A percentile compares a stretch with the other conserved stretches of the same genome.
Evolutionary conservation across 805 yeast species (phyloP).

Genomic region (Metschnikowia henanensis): DNA sequence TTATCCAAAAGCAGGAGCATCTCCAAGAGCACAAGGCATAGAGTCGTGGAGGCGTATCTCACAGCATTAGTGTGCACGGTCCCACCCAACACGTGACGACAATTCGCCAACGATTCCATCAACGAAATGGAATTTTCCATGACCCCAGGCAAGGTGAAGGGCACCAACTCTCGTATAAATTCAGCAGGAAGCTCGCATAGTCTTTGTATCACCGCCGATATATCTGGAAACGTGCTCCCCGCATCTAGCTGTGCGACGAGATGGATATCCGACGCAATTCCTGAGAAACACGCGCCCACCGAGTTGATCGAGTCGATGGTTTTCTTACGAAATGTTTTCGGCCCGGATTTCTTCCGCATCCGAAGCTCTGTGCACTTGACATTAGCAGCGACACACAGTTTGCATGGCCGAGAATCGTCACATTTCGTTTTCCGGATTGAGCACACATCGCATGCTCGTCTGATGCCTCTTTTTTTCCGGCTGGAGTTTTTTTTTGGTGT

Average conservation of each 20-base stretch:
- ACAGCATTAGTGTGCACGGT: slow-evolving; percentile 2
- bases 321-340: slow-evolving; percentile 36
- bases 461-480: slow-evolving; percentile 12
- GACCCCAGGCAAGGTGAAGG: slow-evolving; percentile 10
- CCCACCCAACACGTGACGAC: background rate
- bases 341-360: slow-evolving; percentile 42
- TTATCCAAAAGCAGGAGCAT: slow-evolving; percentile 2
- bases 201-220: slow-evolving; percentile 3
- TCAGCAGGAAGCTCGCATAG: slow-evolving; percentile 1
- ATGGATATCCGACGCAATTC: background rate
- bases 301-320: slow-evolving; percentile 33
- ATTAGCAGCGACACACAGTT: slow-evolving; percentile 36
- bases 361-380: slow-evolving; percentile 38
- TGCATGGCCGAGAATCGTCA: slow-evolving; percentile 39
- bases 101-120: background rate
- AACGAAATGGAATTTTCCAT: slow-evolving; percentile 1
- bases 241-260: slow-evolving; percentile 7
- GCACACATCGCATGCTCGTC: slow-evolving; percentile 45
- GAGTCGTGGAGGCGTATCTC: slow-evolving; percentile 10
- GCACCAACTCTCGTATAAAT: slow-evolving; percentile 5
- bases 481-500: background rate
- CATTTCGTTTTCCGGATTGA: slow-evolving; percentile 42
- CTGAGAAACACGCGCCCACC: slow-evolving; percentile 8
- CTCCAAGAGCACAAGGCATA: slow-evolving; percentile 9
- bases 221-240: slow-evolving; percentile 4